A percentile compares a stretch with the other conserved stretches of the same genome.
Conservation (phyloP, 2,329 filamentous ascomycete species). For the Neopestalotiopsis sp. region DNA sequence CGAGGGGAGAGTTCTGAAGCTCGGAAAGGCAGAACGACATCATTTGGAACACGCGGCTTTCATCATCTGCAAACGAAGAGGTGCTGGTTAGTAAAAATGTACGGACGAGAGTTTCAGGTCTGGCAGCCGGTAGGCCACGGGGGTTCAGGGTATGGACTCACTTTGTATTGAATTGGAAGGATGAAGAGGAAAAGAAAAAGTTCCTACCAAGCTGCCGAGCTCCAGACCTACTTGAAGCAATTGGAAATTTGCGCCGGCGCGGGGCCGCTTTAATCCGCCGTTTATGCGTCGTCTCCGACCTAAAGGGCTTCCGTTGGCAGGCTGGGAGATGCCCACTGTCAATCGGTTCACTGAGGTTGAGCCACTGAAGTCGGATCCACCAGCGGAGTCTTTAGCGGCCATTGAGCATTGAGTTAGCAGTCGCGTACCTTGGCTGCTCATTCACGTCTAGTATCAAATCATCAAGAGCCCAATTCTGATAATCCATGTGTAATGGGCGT, state of each 20-base stretch:
- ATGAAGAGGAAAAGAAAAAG: slow-evolving; percentile 71
- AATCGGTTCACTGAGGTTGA: no score
- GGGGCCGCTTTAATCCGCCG: slow-evolving; percentile 42
- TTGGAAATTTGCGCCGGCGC: slow-evolving; percentile 34
- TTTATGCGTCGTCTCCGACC: neutral
- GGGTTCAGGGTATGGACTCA: slow-evolving; percentile 57
- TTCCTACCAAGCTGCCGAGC: slow-evolving; percentile 33
- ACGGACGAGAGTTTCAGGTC: neutral
- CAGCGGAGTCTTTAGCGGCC: neutral
- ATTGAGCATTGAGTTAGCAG: neutral
- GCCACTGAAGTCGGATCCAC: no score
- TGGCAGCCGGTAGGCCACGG: neutral
- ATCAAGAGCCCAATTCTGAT: neutral
- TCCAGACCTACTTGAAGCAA: slow-evolving; percentile 24
- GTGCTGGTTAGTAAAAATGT: slow-evolving; percentile 32
- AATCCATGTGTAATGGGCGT: neutral
- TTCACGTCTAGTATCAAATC: neutral
- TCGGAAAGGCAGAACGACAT: slow-evolving; percentile 71
- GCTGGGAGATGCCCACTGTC: no score
- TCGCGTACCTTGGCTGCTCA: neutral
- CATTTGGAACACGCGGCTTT: slow-evolving; percentile 98
- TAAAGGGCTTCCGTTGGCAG: neutral
- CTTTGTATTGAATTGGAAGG: slow-evolving; percentile 99
- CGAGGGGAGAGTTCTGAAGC: slow-evolving; percentile 82
- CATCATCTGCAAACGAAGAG: slow-evolving; percentile 79